phyloP scores from a whole-genome alignment of 495 filamentous ascomycete genomes.

The Penicillium waksmanii region DNA sequence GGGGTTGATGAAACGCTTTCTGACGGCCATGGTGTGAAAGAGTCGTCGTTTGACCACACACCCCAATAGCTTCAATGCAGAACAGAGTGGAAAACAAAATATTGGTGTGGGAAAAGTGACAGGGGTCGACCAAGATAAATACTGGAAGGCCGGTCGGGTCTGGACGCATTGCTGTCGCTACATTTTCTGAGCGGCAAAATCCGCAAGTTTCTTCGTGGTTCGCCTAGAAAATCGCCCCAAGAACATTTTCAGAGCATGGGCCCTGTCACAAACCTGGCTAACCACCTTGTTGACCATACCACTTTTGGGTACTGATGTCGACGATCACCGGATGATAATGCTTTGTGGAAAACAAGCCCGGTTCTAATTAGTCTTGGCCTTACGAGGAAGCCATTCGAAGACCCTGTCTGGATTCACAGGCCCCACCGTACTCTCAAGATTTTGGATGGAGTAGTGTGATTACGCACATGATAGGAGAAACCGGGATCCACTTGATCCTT shows the following conservation, averaged over 20 bases:
- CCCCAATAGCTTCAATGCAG: background rate
- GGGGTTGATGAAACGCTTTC: constrained; percentile 18
- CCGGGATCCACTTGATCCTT: background rate
- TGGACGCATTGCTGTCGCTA: background rate
- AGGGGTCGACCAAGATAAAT: background rate
- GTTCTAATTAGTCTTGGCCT: background rate
- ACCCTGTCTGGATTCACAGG: background rate
- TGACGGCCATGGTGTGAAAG: constrained; percentile 8
- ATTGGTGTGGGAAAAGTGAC: background rate
- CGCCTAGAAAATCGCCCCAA: background rate
- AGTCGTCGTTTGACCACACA: background rate
- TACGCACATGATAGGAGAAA: background rate
- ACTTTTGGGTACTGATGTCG: background rate
- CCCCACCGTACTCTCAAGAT: background rate
- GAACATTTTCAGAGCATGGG: background rate
- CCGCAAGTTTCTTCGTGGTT: background rate
- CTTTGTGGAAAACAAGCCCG: background rate
- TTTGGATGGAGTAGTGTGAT: background rate
- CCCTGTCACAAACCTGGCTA: background rate
- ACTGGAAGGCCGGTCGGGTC: background rate
- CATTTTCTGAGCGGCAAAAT: constrained; percentile 1
- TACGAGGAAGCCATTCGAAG: background rate
- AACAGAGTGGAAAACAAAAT: no score
- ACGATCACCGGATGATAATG: constrained; percentile 2
- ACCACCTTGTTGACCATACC: background rate